Conservation (phyloP, 2,329 filamentous ascomycete genomes). For the Cytospora chrysosperma region DNA sequence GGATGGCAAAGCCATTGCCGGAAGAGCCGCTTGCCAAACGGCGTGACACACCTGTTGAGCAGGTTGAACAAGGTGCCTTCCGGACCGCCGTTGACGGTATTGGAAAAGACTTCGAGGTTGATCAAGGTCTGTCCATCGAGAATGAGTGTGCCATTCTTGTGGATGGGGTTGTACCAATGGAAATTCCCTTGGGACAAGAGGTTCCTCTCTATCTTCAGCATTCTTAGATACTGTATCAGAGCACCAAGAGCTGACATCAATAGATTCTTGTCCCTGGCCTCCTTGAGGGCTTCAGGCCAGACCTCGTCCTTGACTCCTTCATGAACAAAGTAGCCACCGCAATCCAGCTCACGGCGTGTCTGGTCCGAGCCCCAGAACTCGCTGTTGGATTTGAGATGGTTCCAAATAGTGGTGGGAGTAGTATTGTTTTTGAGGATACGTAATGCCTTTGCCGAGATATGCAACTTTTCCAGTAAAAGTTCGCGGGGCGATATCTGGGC, state of each 20-base stretch:
- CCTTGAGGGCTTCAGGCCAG: constrained; percentile 75
- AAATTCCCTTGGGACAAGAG: constrained; percentile 90
- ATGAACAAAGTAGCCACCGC: constrained; percentile 73
- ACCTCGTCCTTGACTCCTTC: constrained; percentile 53
- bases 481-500: constrained; percentile 90
- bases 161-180: constrained; percentile 86
- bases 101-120: constrained; percentile 96
- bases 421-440: constrained; percentile 97
- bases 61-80: constrained; percentile 89
- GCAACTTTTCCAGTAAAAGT: constrained; percentile 83
- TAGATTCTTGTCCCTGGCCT: constrained; percentile 74
- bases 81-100: constrained; percentile 79
- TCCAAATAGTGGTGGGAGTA: constrained; percentile 90
- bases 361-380: constrained; percentile 92
- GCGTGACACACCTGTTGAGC: constrained; percentile 91
- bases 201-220: constrained; percentile 84
- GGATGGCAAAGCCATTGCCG: constrained; percentile 98
- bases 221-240: constrained; percentile 79
- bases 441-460: constrained; percentile 80
- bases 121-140: constrained; percentile 94
- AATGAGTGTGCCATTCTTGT: constrained; percentile 84
- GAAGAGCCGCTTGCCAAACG: constrained; percentile 94
- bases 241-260: constrained; percentile 91
- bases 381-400: constrained; percentile 77
- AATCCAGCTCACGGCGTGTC: constrained; percentile 77